Percentiles rank a stretch among this genome's conserved stretches.
These are phyloP conservation scores for Penicillium brevicompactum DNA, from an alignment of 2,329 filamentous ascomycete species.

Conservation along the genomic window DNA sequence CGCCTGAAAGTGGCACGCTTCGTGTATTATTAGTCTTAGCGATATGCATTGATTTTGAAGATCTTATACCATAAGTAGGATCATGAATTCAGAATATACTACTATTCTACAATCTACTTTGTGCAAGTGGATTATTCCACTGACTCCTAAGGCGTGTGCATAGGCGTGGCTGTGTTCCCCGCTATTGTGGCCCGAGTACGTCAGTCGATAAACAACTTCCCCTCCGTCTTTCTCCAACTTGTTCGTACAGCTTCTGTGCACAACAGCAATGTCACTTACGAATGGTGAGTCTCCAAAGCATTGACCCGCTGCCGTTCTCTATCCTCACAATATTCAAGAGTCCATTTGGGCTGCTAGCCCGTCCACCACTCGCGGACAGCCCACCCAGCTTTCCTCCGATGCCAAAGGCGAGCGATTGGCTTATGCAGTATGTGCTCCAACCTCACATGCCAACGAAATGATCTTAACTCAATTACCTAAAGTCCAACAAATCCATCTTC, in stretches of 20 bases:
- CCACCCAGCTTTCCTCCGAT: conserved; percentile 86
- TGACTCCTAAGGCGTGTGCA: neutral
- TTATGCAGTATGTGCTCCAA: conserved; percentile 71
- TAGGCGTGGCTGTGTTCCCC: conserved; percentile 12
- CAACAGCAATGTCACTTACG: conserved; percentile 46
- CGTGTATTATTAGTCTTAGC: conserved; percentile 28
- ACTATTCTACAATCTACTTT: neutral
- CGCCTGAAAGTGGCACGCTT: conserved; percentile 9
- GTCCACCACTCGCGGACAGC: conserved; percentile 78
- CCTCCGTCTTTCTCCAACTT: conserved; percentile 3
- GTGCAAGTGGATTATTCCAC: too few species aligned
- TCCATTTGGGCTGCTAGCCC: conserved; percentile 84
- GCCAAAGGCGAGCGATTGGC: conserved; percentile 87
- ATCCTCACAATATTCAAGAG: conserved; percentile 46
- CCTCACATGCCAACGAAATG: neutral
- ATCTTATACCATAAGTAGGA: neutral
- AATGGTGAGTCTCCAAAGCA: conserved; percentile 37
- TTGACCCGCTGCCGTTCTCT: neutral
- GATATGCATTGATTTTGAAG: conserved; percentile 15
- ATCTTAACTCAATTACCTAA: conserved; percentile 10
- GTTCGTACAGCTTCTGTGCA: conserved; percentile 7
- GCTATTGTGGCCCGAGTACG: conserved; percentile 19
- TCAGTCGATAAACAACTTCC: conserved; percentile 25
- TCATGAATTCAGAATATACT: neutral
- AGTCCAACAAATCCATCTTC: conserved; percentile 97